Evolutionary conservation across 2,329 filamentous ascomycete genomes (phyloP), one percentile per base, ranked within the genome.

Genomic region (Cryphonectria parasitica): DNA sequence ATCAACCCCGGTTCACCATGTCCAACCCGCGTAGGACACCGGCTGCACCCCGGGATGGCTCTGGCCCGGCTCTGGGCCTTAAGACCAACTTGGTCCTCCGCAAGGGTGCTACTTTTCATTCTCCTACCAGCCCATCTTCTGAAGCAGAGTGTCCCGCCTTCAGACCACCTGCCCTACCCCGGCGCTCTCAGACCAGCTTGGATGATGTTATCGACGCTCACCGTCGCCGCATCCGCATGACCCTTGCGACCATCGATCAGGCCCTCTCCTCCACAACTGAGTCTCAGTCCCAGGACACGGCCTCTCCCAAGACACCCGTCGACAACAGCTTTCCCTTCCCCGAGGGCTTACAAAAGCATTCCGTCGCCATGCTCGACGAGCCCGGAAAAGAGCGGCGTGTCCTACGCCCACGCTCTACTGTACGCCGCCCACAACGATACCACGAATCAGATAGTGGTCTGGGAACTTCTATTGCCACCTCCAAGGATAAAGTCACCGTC

Each of bases 361-460:
- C 87, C 72, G 77, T 90, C 76, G 80, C 82, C 67, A 86, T 87
- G 83, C 79, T 80, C 54, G 77, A 82, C 74, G 78, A 81, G 72
- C 77, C 77, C 66, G 75, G 84, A 74, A 77, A 77, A 72, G 84
- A 85, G 79, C 82, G 85, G 71, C 84, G 84, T 72, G 81, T 86
- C 56, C 79, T 87, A 73, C 88, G 86, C 71, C 85, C 86, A 73
- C 87, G 86, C 71, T 83, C 76, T 43, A 79, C 77, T 71, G 72
- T 82, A 66, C 86, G 86, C 70, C 86, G 89, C 77, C 82, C 83
- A 72, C 85, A 84, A 60, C 87, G 90, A 77, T 88, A 90, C 77
- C 91, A 94, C 81, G 88, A 89, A 71, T 96, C 93, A 22, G 95
- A 98, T 83, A 97, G 94, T 79, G 95, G 94, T 68, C 85, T 98